Evolutionary conservation across 2,329 filamentous ascomycete species (phyloP).

Genomic region (Beauveria bassiana): DNA sequence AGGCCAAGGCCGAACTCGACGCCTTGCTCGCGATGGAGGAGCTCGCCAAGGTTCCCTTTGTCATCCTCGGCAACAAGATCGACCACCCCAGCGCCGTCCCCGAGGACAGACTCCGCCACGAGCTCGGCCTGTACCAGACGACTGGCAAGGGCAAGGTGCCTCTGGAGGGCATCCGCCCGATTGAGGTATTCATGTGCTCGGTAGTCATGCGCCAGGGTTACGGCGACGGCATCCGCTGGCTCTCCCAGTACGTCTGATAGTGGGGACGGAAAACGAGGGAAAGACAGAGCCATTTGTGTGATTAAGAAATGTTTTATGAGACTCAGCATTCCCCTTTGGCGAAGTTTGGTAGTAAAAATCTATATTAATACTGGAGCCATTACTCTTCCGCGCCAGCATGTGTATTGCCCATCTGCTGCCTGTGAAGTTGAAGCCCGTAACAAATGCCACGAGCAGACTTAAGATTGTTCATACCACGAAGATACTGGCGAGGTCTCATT

Average conservation of each 20-base stretch:
- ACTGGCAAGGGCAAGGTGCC: conserved; percentile 94
- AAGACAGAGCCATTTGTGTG: conserved; percentile 15
- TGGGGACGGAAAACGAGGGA: background rate
- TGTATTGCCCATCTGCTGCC: background rate
- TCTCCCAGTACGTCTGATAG: conserved; percentile 82
- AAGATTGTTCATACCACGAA: background rate
- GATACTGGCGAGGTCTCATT: background rate
- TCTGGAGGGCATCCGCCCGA: conserved; percentile 83
- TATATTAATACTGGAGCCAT: conserved; percentile 9
- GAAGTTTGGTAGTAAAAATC: conserved; percentile 25
- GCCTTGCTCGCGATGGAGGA: conserved; percentile 96
- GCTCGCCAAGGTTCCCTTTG: conserved; percentile 87
- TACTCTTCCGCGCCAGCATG: background rate
- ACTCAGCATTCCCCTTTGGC: conserved; percentile 29
- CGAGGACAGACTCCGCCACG: conserved; percentile 89
- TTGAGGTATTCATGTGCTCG: conserved; percentile 99
- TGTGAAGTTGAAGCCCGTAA: background rate
- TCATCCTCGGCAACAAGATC: conserved; percentile 98
- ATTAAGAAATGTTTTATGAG: conserved; percentile 21
- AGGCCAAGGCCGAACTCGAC: conserved; percentile 96
- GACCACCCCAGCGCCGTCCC: conserved; percentile 93
- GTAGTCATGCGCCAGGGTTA: conserved; percentile 98
- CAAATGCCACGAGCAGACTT: background rate
- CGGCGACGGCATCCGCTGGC: conserved; percentile 83
- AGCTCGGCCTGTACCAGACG: conserved; percentile 90